Base-by-base conservation (phyloP, 768 basidiomycete species). In the Pseudohyphozyma bogoriensis region DNA sequence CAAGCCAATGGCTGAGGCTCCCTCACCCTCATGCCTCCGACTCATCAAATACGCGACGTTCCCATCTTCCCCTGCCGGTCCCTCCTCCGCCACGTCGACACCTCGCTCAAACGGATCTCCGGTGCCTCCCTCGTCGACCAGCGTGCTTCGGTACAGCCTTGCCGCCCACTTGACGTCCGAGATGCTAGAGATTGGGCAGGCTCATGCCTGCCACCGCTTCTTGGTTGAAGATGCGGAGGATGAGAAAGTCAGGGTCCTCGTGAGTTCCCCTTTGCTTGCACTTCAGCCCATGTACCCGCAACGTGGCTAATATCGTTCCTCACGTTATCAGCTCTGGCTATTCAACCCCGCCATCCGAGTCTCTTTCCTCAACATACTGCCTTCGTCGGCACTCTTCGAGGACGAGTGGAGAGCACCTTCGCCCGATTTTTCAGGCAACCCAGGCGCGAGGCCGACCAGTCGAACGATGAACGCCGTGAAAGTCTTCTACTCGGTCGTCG, bases 151-250 rank as follows among this genome's bases (percentile, higher is more conserved):
- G 74, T n/a, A 65, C 73, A 22, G 78, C 73, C 67, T 77, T 76
- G 31, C 58, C 79, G 79, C 52, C 71, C 73, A 0, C 68, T 80
- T 97, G 33, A 81, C 90, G 16, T 83, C 89, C 62, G 89, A 95
- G 69, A 87, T 97, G 87, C 80, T 81, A 32, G 93, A 93, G 71
- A 85, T 87, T 55, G 85, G 89, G 7, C 85, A 86, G 56, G 89
- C 92, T 2, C 92, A 96, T 71, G 90, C 91, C 1, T 85, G 86
- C 0, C 90, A 96, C 74, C 86, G 91, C 13, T 96, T 97, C 70
- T 79, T 91, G 36, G 75, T 97, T 35, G 77, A 82, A 20, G 92
- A 95, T 60, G 90, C 92, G 65, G 89, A 93, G 69, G 82, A 85
- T 32, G 87, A 89, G 62, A 80, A 78, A 31, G 83, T 86, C 6